Conservation (phyloP, 495 filamentous ascomycete genomes). For the Xylaria castorea region DNA sequence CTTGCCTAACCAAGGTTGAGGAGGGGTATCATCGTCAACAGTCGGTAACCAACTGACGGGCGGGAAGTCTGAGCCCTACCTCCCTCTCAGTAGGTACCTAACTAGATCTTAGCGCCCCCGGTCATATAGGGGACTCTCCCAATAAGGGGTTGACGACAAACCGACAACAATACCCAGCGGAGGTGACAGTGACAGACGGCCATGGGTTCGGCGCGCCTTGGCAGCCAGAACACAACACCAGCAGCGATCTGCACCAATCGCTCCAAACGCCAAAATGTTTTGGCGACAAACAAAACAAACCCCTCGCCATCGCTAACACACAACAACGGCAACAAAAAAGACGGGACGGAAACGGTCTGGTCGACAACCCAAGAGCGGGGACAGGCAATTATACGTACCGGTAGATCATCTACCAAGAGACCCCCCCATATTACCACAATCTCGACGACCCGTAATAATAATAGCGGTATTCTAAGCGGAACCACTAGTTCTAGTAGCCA, state of each 20-base stretch:
- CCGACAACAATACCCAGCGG: background rate
- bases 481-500: background rate
- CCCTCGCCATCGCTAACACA: background rate
- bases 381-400: constrained; percentile 10
- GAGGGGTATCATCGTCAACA: background rate
- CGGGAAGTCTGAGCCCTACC: background rate
- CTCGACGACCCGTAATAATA: constrained; percentile 25
- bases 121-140: background rate
- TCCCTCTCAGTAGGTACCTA: background rate
- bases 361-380: constrained; percentile 17
- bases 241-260: background rate
- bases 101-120: background rate
- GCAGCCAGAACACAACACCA: constrained; percentile 19
- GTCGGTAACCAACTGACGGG: background rate
- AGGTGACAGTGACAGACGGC: background rate
- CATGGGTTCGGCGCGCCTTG: constrained; percentile 17
- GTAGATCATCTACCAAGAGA: constrained; percentile 14
- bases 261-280: constrained; percentile 15
- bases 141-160: constrained; percentile 4
- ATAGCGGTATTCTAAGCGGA: background rate
- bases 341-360: constrained; percentile 9
- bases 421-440: constrained; percentile 27
- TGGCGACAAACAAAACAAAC: constrained; percentile 6
- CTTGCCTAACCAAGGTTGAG: background rate
- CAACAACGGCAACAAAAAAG: background rate